phyloP scores from a whole-genome alignment of 331 rosid species.

The Rosa hybrid region DNA sequence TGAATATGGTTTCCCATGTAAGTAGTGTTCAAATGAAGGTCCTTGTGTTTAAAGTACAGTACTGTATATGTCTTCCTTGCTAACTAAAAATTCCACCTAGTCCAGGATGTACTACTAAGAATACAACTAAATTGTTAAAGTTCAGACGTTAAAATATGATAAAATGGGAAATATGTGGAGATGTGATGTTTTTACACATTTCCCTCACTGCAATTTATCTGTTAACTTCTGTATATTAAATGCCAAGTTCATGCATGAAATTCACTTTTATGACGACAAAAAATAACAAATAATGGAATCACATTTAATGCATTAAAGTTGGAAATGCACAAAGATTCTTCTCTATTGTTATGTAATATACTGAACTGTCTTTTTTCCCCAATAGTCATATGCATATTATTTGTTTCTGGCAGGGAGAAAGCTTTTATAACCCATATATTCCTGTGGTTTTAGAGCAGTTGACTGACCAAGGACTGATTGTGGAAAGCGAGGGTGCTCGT shows the following conservation, averaged over 20 bases:
- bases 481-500: constrained; percentile 87
- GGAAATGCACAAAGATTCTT: not conserved
- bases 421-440: constrained; percentile 86
- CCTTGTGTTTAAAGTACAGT: too few species aligned
- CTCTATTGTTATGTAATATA: not conserved
- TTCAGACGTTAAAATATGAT: too few species aligned
- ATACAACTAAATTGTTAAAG: too few species aligned
- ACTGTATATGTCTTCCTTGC: too few species aligned
- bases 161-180: too few species aligned
- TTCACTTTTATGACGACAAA: not conserved
- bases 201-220: too few species aligned
- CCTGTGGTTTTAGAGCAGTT: constrained; percentile 68
- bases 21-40: too few species aligned
- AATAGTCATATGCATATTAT: not conserved
- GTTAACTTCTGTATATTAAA: too few species aligned
- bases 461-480: constrained; percentile 58
- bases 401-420: constrained; percentile 77
- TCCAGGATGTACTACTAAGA: too few species aligned
- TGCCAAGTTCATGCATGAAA: too few species aligned
- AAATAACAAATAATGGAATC: not conserved
- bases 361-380: not conserved
- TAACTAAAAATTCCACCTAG: too few species aligned
- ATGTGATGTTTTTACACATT: too few species aligned
- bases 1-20: not conserved
- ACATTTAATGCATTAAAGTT: not conserved